Base-by-base conservation (phyloP, 2,329 filamentous ascomycete genomes). In the Aspergillus versicolor region DNA sequence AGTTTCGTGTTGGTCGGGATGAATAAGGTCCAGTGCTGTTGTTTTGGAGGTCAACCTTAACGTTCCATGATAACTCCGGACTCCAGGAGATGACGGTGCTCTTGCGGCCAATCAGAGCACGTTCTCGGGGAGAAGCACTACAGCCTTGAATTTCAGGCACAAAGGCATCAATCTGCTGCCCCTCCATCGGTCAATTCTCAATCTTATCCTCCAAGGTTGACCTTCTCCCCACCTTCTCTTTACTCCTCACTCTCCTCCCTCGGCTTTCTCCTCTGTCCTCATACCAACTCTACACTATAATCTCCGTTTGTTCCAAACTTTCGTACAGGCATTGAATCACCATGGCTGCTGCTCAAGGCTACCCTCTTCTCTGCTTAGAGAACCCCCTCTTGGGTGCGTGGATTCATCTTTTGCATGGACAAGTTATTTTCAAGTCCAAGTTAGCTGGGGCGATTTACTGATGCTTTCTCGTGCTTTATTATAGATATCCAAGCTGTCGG, bases 331-430 rank as follows among this genome's bases (percentile, higher is more conserved):
- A 47, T 47, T 47, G 34, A 54, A 44, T 62, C 61, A 79, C 69
- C 71, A 96, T 96, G 91, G 83, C 90, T 73, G 76, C 87, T 67
- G 73, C 77, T 68, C 89, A 92, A 79, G 88, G 92, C 78, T 97
- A 89, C 81, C 83, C 90, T 77, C 89, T 99, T 70, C 84, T 97
- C 72, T 94, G 89, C 79, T 81, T 99, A 70, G 94, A 97, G 88
- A 99, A 99, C 79, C 94, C 94, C 76, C 88, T 99, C 69, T 89
- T 99, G 70, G 93, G 90, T 92, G 54, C 54, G 69, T 72, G 32
- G 45, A 27, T 37, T 13, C 17, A 42, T 46, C 42, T 34, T 32
- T 38, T 45, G n/a, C n/a, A 51, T 46, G 8, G 19, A 43, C 44
- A 48, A 30, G 17, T 21, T 17, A 40, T 50, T 46, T 21, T 42